Conservation (phyloP, 1,139 yeast species). For the Hyphopichia wangnamkhiaoensis region DNA sequence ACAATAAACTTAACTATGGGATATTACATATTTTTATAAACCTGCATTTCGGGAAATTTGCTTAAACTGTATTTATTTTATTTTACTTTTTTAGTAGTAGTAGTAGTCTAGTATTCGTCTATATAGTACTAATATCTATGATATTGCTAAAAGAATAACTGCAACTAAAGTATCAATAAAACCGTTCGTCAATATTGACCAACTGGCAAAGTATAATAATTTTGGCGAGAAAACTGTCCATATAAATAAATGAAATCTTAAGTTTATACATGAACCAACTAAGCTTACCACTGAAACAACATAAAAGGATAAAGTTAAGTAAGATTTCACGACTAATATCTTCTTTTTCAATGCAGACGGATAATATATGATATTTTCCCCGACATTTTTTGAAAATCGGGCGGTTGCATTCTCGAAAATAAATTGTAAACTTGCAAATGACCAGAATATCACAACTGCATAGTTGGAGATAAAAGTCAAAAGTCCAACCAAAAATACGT, state of each 20-base stretch:
- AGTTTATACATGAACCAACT: conserved; percentile 66
- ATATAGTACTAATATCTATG: conserved; percentile 10
- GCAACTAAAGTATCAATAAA: conserved; percentile 38
- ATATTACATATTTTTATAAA: conserved; percentile 1
- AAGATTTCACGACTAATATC: conserved; percentile 34
- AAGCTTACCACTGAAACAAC: conserved; percentile 59
- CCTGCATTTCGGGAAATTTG: neutral
- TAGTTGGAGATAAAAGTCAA: conserved; percentile 82
- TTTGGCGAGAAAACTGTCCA: conserved; percentile 99
- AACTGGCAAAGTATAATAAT: conserved; percentile 73
- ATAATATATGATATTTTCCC: neutral
- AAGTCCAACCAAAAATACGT: conserved; percentile 71
- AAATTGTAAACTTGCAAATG: conserved; percentile 52
- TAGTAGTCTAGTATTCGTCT: neutral
- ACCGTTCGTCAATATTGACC: conserved; percentile 61
- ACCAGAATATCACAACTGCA: conserved; percentile 85
- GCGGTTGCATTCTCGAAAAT: conserved; percentile 33
- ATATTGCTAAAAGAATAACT: conserved; percentile 8
- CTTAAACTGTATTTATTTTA: neutral
- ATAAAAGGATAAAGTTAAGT: conserved; percentile 52
- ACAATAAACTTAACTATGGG: conserved; percentile 46
- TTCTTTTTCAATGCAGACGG: conserved; percentile 27
- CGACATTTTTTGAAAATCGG: neutral
- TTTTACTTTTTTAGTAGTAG: neutral
- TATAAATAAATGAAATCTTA: conserved; percentile 84